These are phyloP conservation scores for Globisporangium heterothallicum DNA, from an alignment of 352 stramenopile genomes.

Conservation along the genomic window DNA sequence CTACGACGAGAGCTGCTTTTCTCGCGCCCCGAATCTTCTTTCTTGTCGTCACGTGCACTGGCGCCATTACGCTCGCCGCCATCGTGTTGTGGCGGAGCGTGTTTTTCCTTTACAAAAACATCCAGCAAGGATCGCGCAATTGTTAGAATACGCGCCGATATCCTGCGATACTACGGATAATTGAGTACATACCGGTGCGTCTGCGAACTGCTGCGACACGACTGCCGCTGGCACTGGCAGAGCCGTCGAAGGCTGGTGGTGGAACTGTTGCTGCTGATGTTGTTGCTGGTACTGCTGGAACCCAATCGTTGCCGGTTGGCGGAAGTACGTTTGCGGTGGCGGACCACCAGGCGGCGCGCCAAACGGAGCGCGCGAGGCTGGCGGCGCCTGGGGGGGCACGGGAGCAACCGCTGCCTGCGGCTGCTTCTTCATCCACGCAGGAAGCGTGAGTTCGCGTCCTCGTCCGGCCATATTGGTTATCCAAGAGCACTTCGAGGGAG, in stretches of 20 bases:
- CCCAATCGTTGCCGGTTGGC: neutral
- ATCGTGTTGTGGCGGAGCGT: too few species aligned
- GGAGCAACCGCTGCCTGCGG: slow-evolving; percentile 18
- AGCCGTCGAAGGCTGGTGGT: slow-evolving; percentile 4
- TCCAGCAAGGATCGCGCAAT: neutral
- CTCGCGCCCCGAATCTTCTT: slow-evolving; percentile 7
- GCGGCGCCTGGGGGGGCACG: too few species aligned
- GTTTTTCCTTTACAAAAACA: neutral
- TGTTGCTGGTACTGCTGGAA: slow-evolving; percentile 10
- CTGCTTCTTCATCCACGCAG: slow-evolving; percentile 87
- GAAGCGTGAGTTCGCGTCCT: slow-evolving; percentile 79
- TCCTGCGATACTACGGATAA: neutral
- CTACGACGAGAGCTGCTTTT: slow-evolving; percentile 14
- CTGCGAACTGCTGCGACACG: slow-evolving; percentile 45
- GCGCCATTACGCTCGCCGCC: slow-evolving; percentile 6
- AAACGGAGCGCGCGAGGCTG: slow-evolving; percentile 10
- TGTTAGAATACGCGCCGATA: too few species aligned
- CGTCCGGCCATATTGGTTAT: slow-evolving; percentile 56
- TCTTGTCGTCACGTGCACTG: slow-evolving; percentile 2
- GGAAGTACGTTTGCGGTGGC: slow-evolving; percentile 2
- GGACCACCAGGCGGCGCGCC: too few species aligned
- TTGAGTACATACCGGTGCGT: slow-evolving; percentile 39
- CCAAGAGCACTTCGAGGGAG: neutral
- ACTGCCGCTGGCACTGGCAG: neutral
- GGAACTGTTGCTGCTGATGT: slow-evolving; percentile 12